Conservation (phyloP, 768 basidiomycete genomes). For the Amanita pseudoporphyria region DNA sequence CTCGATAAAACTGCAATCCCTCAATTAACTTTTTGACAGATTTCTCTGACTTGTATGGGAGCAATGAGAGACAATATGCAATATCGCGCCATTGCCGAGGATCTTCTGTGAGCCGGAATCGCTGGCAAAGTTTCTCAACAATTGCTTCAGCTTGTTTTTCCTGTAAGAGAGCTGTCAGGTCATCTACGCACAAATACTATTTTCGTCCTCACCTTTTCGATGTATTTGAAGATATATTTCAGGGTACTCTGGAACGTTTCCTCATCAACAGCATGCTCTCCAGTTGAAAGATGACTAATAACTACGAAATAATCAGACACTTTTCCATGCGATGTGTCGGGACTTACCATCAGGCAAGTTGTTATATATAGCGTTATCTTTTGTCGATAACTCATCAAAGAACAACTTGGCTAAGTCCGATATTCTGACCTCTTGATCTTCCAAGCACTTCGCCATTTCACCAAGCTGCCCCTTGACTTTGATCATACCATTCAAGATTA, state of each 20-base stretch:
- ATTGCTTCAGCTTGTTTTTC: slow-evolving; percentile 98
- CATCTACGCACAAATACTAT: not conserved
- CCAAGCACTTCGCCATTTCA: slow-evolving; percentile 99
- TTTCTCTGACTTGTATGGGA: slow-evolving; percentile 95
- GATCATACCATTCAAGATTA: slow-evolving; percentile 98
- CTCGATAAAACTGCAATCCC: slow-evolving; percentile 84
- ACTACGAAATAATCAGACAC: slow-evolving; percentile 34
- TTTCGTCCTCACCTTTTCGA: slow-evolving; percentile 69
- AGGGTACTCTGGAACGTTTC: slow-evolving; percentile 88
- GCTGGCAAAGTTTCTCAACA: slow-evolving; percentile 95
- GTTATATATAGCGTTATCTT: slow-evolving; percentile 99
- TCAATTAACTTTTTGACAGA: slow-evolving; percentile 96
- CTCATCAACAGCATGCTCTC: slow-evolving; percentile 88
- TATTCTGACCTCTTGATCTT: slow-evolving; percentile 81
- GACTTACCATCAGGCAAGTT: slow-evolving; percentile 87
- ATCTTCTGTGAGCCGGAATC: slow-evolving; percentile 83
- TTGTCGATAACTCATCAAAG: slow-evolving; percentile 92
- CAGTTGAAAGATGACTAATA: slow-evolving; percentile 89
- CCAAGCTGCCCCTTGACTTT: slow-evolving; percentile 99
- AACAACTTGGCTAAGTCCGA: slow-evolving; percentile 95
- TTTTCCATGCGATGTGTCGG: not conserved
- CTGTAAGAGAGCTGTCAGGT: slow-evolving; percentile 27
- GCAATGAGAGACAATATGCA: slow-evolving; percentile 85
- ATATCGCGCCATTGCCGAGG: slow-evolving; percentile 97
- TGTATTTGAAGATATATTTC: slow-evolving; percentile 91